phyloP scores from a whole-genome alignment of 768 basidiomycete species.

The Russula sp. region DNA sequence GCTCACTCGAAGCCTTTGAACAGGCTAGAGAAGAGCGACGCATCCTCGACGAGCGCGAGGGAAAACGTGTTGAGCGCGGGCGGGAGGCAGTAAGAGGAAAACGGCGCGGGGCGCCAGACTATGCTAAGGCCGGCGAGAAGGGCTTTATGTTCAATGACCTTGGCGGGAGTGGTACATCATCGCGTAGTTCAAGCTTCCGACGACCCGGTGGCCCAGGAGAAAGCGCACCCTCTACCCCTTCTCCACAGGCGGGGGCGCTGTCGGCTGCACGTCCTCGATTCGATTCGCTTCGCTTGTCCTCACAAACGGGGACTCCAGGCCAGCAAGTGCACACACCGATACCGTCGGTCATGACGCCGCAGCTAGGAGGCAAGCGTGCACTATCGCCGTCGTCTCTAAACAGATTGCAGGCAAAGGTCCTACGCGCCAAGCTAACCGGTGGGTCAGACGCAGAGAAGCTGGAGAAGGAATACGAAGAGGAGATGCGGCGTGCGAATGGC shows the following conservation, averaged over 20 bases:
- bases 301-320: conserved; percentile 51
- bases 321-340: conserved; percentile 73
- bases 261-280: conserved; percentile 42
- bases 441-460: conserved; percentile 68
- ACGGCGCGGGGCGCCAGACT: conserved; percentile 24
- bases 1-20: conserved; percentile 74
- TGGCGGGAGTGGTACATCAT: conserved; percentile 54
- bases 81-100: conserved; percentile 34
- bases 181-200: conserved; percentile 82
- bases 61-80: conserved; percentile 36
- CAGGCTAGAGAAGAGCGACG: conserved; percentile 84
- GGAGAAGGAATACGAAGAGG: conserved; percentile 80
- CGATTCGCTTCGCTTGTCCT: conserved; percentile 55
- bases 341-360: conserved; percentile 85
- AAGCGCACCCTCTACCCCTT: conserved; percentile 55
- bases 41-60: conserved; percentile 76
- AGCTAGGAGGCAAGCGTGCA: conserved; percentile 34
- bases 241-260: conserved; percentile 29
- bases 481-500: conserved; percentile 40
- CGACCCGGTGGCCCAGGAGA: conserved; percentile 61
- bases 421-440: conserved; percentile 84
- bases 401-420: conserved; percentile 84
- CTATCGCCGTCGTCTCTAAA: conserved; percentile 79
- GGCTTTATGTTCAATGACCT: conserved; percentile 65
- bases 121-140: conserved; percentile 37